phyloP scores from a whole-genome alignment of 208 protist species.

The Trypanosoma conorhini region DNA sequence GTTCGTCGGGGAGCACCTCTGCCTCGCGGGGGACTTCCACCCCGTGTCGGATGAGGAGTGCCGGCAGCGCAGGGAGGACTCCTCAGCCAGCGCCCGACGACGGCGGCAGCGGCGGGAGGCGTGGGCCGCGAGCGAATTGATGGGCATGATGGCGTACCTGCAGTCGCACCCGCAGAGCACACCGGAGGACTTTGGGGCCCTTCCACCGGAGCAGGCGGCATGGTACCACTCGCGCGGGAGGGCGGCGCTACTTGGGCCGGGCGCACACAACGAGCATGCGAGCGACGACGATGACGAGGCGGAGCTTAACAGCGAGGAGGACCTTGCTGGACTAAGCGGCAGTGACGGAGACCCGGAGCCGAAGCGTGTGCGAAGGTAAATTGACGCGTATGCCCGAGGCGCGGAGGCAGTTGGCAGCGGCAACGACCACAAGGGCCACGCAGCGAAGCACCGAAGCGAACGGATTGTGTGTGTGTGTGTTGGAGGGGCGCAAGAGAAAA shows the following conservation, averaged over 20 bases:
- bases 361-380: background rate
- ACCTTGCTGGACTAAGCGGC: background rate
- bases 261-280: background rate
- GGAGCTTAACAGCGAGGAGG: constrained; percentile 1
- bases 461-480: background rate
- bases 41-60: constrained; percentile 2
- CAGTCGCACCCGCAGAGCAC: constrained; percentile 1
- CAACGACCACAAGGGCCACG: background rate
- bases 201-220: constrained; percentile 15
- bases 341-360: background rate
- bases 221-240: constrained; percentile 3
- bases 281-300: background rate
- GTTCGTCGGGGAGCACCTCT: constrained; percentile 68
- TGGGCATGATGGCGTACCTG: constrained; percentile 17
- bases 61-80: background rate
- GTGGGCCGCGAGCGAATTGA: constrained; percentile 22
- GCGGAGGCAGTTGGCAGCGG: background rate
- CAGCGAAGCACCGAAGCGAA: background rate
- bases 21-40: constrained; percentile 30
- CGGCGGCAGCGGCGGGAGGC: constrained; percentile 1
- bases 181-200: constrained; percentile 11
- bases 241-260: background rate
- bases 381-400: too few relatives aligned
- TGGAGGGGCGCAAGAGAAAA: background rate
- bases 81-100: background rate